Percentiles rank a stretch among this genome's conserved stretches.
Conservation (phyloP, 140 eudicot genomes). For the Senecio squalidus region DNA sequence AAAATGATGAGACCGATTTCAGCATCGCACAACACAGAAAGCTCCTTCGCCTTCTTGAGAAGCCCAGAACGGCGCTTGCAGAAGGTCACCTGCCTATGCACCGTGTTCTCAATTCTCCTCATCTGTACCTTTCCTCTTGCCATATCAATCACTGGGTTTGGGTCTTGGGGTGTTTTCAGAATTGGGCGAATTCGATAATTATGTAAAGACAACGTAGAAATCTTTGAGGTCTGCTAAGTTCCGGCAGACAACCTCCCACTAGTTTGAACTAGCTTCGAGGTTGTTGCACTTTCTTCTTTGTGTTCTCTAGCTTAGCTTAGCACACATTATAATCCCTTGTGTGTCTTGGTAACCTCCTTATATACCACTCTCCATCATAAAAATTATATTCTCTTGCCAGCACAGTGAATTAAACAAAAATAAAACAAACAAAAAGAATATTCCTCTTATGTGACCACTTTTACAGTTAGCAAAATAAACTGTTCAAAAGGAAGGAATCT, state of each 20-base stretch:
- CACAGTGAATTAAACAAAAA: conserved; percentile 21
- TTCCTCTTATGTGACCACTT: conserved; percentile 28
- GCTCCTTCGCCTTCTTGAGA: conserved; percentile 92
- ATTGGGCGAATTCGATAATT: background rate
- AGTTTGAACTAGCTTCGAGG: conserved; percentile 99
- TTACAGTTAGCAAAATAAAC: conserved; percentile 24
- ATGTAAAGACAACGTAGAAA: background rate
- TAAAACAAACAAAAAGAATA: conserved; percentile 33
- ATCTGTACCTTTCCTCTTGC: conserved; percentile 88
- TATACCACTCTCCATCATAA: conserved; percentile 17
- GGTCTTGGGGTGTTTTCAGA: background rate
- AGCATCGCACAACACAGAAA: conserved; percentile 84
- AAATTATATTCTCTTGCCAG: conserved; percentile 25
- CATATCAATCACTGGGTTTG: conserved; percentile 28
- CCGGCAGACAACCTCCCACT: conserved; percentile 92
- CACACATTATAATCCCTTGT: conserved; percentile 25
- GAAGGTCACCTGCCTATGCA: conserved; percentile 89
- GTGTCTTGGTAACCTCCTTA: conserved; percentile 12
- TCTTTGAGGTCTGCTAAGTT: conserved; percentile 22
- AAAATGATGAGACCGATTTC: conserved; percentile 74
- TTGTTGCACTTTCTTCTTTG: conserved; percentile 42
- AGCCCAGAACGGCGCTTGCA: conserved; percentile 93
- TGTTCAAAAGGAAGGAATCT: conserved; percentile 22
- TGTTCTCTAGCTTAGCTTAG: conserved; percentile 18
- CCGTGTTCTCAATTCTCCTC: conserved; percentile 88